Evolutionary conservation across 441 rosid species (phyloP).

Genomic region (Corymbia calophylla): DNA sequence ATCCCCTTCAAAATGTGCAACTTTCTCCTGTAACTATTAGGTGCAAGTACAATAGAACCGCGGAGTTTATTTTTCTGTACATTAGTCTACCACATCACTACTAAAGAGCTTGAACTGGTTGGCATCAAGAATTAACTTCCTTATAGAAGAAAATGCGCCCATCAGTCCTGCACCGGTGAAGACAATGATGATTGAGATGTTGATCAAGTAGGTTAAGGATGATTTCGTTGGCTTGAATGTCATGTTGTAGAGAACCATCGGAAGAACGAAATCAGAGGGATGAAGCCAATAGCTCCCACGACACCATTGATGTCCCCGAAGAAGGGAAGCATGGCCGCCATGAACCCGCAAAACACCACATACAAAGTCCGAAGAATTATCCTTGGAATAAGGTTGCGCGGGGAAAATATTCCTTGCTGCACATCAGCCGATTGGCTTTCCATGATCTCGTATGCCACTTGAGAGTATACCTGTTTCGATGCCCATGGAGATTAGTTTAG

Average conservation of each 20-base stretch:
- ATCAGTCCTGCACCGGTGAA: slow-evolving; percentile 61
- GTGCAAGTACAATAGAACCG: neutral
- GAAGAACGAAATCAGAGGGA: slow-evolving; percentile 89
- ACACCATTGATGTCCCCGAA: slow-evolving; percentile 84
- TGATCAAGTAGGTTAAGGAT: slow-evolving; percentile 60
- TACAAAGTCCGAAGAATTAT: slow-evolving; percentile 65
- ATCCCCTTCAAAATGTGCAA: neutral
- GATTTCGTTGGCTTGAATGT: slow-evolving; percentile 55
- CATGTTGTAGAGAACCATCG: slow-evolving; percentile 93
- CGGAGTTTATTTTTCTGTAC: neutral
- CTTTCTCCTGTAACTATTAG: neutral
- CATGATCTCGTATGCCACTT: slow-evolving; percentile 94
- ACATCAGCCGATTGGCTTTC: slow-evolving; percentile 74
- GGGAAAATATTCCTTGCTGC: slow-evolving; percentile 75
- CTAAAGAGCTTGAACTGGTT: slow-evolving; percentile 80
- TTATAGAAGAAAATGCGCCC: slow-evolving; percentile 78
- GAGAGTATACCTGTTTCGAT: slow-evolving; percentile 72
- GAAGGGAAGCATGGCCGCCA: slow-evolving; percentile 95
- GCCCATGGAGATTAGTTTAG: neutral
- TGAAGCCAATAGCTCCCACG: slow-evolving; percentile 89
- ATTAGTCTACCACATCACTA: slow-evolving; percentile 60
- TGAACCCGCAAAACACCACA: slow-evolving; percentile 70
- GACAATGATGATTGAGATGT: slow-evolving; percentile 51
- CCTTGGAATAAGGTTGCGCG: slow-evolving; percentile 67
- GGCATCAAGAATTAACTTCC: slow-evolving; percentile 81